These are phyloP conservation scores for Neoboletus subvelutipes DNA, from an alignment of 768 basidiomycete genomes.

Conservation along the genomic window DNA sequence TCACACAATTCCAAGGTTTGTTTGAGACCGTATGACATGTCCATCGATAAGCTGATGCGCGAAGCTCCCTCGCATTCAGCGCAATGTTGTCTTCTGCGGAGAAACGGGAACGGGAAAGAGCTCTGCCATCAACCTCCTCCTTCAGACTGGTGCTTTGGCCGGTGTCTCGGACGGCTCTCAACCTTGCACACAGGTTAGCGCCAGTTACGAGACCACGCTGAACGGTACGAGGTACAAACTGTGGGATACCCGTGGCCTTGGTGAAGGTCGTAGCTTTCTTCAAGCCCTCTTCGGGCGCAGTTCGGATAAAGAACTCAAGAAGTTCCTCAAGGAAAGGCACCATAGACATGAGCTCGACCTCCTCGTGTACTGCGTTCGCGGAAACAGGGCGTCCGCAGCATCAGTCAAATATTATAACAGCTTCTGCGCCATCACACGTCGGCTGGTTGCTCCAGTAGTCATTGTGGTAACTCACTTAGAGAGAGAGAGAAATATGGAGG, in stretches of 20 bases:
- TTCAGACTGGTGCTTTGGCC: slow-evolving; percentile 7
- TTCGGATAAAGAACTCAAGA: slow-evolving; percentile 21
- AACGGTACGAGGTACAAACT: slow-evolving; percentile 12
- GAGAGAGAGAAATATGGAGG: slow-evolving; percentile 23
- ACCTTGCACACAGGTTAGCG: slow-evolving; percentile 18
- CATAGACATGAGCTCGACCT: slow-evolving; percentile 35
- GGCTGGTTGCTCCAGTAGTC: slow-evolving; percentile 35
- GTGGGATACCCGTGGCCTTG: slow-evolving; percentile 41
- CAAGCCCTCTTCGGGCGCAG: slow-evolving; percentile 2
- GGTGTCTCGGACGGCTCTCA: slow-evolving; percentile 5
- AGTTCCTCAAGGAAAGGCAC: slow-evolving; percentile 22
- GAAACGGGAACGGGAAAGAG: slow-evolving; percentile 29
- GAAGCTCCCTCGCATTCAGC: not conserved
- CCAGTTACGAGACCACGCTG: slow-evolving; percentile 6
- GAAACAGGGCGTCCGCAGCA: slow-evolving; percentile 32
- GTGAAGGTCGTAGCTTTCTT: slow-evolving; percentile 25
- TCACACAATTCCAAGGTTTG: slow-evolving; percentile 12
- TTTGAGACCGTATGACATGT: not conserved
- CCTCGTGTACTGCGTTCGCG: slow-evolving; percentile 39
- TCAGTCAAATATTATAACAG: slow-evolving; percentile 32
- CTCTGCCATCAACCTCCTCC: slow-evolving; percentile 27
- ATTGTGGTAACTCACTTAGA: slow-evolving; percentile 40
- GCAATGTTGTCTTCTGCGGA: slow-evolving; percentile 25
- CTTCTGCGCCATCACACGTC: slow-evolving; percentile 38
- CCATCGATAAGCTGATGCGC: slow-evolving; percentile 1